These are phyloP conservation scores for Capsella rubella DNA, from an alignment of 441 rosid species.

Conservation along the genomic window DNA sequence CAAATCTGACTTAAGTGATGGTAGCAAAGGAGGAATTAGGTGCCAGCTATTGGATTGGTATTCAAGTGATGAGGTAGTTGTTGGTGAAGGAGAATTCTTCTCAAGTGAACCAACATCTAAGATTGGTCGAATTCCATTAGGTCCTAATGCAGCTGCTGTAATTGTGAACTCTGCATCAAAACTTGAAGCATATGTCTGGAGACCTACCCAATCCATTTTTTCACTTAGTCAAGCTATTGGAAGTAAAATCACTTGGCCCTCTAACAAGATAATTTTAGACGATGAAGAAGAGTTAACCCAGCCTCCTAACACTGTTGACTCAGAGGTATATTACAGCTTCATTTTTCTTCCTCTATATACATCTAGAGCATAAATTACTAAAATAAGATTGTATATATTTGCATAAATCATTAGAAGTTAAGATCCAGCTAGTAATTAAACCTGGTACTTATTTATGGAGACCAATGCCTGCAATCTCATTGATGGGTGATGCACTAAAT, in stretches of 20 bases:
- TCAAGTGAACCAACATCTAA: not conserved
- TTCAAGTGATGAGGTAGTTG: not conserved
- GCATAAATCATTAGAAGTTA: not conserved
- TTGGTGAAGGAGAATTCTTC: conserved; percentile 1
- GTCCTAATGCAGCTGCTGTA: not conserved
- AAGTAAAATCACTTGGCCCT: not conserved
- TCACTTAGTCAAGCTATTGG: not conserved
- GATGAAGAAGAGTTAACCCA: not conserved
- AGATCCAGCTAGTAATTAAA: not conserved
- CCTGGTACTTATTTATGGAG: not conserved
- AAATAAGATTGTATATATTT: not conserved
- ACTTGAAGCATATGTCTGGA: not conserved
- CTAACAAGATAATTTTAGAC: not conserved
- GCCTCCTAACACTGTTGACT: not conserved
- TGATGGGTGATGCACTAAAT: conserved; percentile 8
- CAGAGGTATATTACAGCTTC: not conserved
- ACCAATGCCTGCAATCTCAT: not conserved
- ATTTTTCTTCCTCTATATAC: too few species aligned
- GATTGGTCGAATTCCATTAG: not conserved
- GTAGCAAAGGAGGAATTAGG: not conserved
- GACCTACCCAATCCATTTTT: not conserved
- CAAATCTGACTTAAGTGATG: not conserved
- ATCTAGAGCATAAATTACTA: not conserved
- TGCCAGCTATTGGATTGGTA: conserved; percentile 10
- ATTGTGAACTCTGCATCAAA: not conserved